A percentile compares a stretch with the other conserved stretches of the same genome.
These are phyloP conservation scores for Phoma sp. DNA, from an alignment of 2,329 filamentous ascomycete species.

Conservation along the genomic window DNA sequence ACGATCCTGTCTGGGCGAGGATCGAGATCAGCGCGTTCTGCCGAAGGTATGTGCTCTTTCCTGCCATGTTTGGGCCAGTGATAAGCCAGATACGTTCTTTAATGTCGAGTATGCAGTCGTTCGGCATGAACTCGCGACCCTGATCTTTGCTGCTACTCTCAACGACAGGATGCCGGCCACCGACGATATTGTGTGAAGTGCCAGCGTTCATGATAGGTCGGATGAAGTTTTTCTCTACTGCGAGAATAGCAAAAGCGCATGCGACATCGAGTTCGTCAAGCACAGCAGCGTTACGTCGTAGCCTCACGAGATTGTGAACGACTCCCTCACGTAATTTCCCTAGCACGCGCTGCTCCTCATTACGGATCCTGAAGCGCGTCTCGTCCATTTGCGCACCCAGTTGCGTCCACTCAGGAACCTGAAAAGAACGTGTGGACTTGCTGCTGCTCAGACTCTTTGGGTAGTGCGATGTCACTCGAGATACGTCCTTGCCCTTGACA, in stretches of 20 bases:
- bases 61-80: conserved; percentile 95
- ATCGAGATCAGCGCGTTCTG: conserved; percentile 96
- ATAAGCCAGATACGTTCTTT: conserved; percentile 73
- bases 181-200: conserved; percentile 75
- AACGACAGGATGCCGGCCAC: conserved; percentile 90
- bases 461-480: conserved; percentile 46
- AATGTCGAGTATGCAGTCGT: conserved; percentile 85
- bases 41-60: conserved; percentile 93
- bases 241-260: conserved; percentile 82
- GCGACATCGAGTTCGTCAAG: conserved; percentile 93
- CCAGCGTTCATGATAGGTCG: conserved; percentile 73
- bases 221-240: conserved; percentile 73
- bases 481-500: conserved; percentile 77
- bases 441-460: conserved; percentile 72
- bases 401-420: conserved; percentile 81
- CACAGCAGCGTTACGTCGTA: conserved; percentile 87
- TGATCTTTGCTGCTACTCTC: conserved; percentile 80
- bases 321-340: conserved; percentile 75
- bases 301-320: conserved; percentile 79
- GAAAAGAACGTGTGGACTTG: conserved; percentile 84
- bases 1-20: conserved; percentile 89
- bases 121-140: conserved; percentile 81
- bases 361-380: conserved; percentile 75
- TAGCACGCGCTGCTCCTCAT: conserved; percentile 85
- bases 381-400: conserved; percentile 83